Evolutionary conservation across 1,139 yeast genomes (phyloP), one percentile per base, ranked within the genome.

Genomic region (Blastobotrys malaysiensis): DNA sequence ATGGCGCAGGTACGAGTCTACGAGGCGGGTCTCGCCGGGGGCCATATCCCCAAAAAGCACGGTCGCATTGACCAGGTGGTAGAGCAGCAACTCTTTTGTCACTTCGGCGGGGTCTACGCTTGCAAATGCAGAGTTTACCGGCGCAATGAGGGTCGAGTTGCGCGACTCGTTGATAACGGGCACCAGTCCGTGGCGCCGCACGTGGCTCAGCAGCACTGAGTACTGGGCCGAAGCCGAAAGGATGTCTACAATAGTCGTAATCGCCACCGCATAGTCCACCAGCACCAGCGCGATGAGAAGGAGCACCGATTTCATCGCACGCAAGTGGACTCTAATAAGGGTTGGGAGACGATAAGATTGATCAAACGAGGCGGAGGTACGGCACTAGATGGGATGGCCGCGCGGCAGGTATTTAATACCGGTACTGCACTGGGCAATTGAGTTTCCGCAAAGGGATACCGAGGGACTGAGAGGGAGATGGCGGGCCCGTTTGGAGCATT

Each of bases 101-200:
- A 73, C 57, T 6, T 52, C 50, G 7, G 52, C 59, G 3, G 55
- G 57, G 46, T 68, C 65, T 18, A 63, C 50, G 13, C 59, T 63
- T 14, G 73, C 76, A 69, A 87, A 90, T 0, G 97, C 97, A 63
- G 86, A 83, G 70, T 91, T 89, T 18, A 88, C 79, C 0, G 98
- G 97, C 0, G 97, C 97, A 48, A 89, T 68, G 18, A 91, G 71
- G 0, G 98, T 89, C 52, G 85, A 78, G 66, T 90, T 86, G 43
- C 75, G 73, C 58, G 86, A 70, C 43, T 74, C 73, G 67, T 89
- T 91, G 51, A 93, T 69, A 36, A 73, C 70, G 1, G 95, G 95
- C 1, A 93, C 74, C 58, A 87, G 71, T 11, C 86, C 95, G 48
- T 77, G 75, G 51, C 79, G 72, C 66, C 91, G 97, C 2, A 91